phyloP scores from a whole-genome alignment of 2,329 filamentous ascomycete genomes.

The Exophiala bonariae region DNA sequence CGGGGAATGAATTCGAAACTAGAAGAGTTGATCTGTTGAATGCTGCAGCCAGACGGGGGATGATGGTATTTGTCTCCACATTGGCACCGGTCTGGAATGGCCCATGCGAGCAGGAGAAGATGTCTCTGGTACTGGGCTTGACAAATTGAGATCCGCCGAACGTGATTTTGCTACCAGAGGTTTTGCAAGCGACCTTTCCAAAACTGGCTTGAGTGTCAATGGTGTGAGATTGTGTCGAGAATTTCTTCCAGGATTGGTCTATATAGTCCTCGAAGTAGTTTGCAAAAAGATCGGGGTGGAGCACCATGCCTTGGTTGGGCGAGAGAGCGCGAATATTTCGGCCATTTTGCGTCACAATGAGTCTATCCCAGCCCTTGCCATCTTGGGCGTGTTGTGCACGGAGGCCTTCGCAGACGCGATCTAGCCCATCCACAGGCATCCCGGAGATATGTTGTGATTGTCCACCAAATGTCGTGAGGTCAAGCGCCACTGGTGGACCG shows the following conservation, averaged over 20 bases:
- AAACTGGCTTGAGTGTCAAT: slow-evolving; percentile 66
- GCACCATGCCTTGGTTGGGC: slow-evolving; percentile 42
- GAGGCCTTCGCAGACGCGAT: slow-evolving; percentile 55
- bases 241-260: slow-evolving; percentile 52
- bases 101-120: slow-evolving; percentile 66
- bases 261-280: slow-evolving; percentile 56
- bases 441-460: slow-evolving; percentile 56
- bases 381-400: slow-evolving; percentile 57
- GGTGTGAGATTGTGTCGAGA: slow-evolving; percentile 45
- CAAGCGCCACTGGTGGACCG: slow-evolving; percentile 59
- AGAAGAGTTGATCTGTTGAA: slow-evolving; percentile 73
- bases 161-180: slow-evolving; percentile 41
- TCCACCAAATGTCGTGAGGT: slow-evolving; percentile 46
- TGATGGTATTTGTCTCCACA: slow-evolving; percentile 60
- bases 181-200: slow-evolving; percentile 55
- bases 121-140: slow-evolving; percentile 61
- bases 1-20: slow-evolving; percentile 42
- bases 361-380: slow-evolving; percentile 61
- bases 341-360: slow-evolving; percentile 50
- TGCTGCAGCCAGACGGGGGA: slow-evolving; percentile 72
- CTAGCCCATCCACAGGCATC: slow-evolving; percentile 58
- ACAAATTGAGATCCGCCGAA: slow-evolving; percentile 52
- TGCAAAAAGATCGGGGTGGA: slow-evolving; percentile 48
- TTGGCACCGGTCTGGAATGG: slow-evolving; percentile 53
- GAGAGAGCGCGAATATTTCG: slow-evolving; percentile 42